Conservation (phyloP, 176 grass and related monocot genomes). For the Triticum monococcum region DNA sequence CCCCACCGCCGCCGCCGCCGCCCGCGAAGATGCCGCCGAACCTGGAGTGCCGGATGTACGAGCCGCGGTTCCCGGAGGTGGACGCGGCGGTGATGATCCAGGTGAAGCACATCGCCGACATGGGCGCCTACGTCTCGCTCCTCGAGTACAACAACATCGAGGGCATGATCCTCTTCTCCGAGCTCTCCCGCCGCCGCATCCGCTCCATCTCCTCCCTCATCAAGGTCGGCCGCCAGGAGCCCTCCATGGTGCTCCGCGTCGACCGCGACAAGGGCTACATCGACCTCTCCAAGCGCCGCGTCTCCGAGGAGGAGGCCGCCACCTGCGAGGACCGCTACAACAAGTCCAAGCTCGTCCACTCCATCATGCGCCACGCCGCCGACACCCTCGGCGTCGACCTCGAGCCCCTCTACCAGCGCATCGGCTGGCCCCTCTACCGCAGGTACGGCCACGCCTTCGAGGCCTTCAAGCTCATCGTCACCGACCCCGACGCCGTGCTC, state of each 20-base stretch:
- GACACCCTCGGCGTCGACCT: constrained; percentile 76
- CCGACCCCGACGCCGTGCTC: constrained; percentile 48
- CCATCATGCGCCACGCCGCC: constrained; percentile 97
- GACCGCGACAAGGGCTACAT: constrained; percentile 97
- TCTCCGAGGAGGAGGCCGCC: constrained; percentile 91
- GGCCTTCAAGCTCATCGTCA: constrained; percentile 62
- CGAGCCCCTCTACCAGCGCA: constrained; percentile 65
- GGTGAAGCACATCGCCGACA: constrained; percentile 93
- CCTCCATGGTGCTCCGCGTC: constrained; percentile 90
- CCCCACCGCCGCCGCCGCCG: background rate
- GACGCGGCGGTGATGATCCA: constrained; percentile 75
- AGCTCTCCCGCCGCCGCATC: constrained; percentile 89
- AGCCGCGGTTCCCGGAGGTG: constrained; percentile 62
- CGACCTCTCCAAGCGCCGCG: constrained; percentile 87
- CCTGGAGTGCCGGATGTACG: constrained; percentile 75
- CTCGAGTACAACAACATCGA: constrained; percentile 99
- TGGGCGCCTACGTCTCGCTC: constrained; percentile 91
- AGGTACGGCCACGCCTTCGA: constrained; percentile 75
- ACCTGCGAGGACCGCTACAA: constrained; percentile 90
- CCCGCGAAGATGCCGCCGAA: constrained; percentile 35
- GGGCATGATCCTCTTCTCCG: constrained; percentile 98
- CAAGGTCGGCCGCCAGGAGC: constrained; percentile 97
- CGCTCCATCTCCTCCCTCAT: constrained; percentile 89
- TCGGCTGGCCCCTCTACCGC: constrained; percentile 67
- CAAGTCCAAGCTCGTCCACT: constrained; percentile 96